A percentile compares a stretch with the other conserved stretches of the same genome.
phyloP scores from a whole-genome alignment of 345 rosid genomes.

The Citrus reticulata region DNA sequence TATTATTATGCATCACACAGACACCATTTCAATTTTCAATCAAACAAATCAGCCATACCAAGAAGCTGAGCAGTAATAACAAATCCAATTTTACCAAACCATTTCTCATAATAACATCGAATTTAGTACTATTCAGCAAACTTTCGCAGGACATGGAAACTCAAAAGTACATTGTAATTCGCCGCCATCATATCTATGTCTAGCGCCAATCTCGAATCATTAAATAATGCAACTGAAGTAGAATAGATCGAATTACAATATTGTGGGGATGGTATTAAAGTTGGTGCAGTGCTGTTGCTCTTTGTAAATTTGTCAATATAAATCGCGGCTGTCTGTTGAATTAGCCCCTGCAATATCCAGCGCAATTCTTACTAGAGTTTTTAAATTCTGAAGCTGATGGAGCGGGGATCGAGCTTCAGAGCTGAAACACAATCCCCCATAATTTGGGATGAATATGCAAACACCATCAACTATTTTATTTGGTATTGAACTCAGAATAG shows the following conservation, averaged over 20 bases:
- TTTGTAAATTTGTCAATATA: neutral
- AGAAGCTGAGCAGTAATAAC: neutral
- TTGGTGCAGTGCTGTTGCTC: neutral
- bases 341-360: neutral
- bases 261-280: neutral
- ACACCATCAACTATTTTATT: neutral
- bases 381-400: neutral
- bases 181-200: conserved; percentile 10
- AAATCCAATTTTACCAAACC: conserved; percentile 1
- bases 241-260: neutral
- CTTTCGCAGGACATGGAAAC: neutral
- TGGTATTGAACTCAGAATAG: neutral
- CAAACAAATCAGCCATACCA: neutral
- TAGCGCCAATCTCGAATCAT: neutral
- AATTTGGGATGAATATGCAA: neutral
- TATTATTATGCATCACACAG: too few relatives aligned
- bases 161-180: conserved; percentile 10
- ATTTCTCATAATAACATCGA: neutral
- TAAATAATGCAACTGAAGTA: neutral
- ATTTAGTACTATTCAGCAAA: neutral
- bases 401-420: too few relatives aligned
- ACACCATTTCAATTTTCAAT: neutral
- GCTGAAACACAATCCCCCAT: neutral
- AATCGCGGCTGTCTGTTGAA: neutral
- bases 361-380: neutral